Evolutionary conservation across 106 monocot species (phyloP), one percentile per base, ranked within the genome.

Genomic region (Dendrobium catenatum): DNA sequence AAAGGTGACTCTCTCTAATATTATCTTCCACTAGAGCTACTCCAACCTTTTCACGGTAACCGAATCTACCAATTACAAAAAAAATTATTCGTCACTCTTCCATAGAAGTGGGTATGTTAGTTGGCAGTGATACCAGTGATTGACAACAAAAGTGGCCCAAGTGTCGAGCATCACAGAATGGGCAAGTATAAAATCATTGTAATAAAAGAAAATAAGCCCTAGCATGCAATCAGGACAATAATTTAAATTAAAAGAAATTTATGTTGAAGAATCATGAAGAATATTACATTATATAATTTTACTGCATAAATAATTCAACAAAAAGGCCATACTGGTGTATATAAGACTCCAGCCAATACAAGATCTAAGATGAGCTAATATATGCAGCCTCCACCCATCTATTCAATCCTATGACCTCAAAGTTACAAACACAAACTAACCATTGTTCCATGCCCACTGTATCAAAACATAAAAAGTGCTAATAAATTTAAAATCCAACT

Each of bases 101-200:
- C 11, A 9, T 67, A 67, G 66, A 77, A 87, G 79, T n/a, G 16
- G 74, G 72, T 75, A 76, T 77, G 59, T 19, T 56, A 26, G 75
- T 77, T 83, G 86, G 86, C 93, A 88, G 83, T 88, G 92, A 83
- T 90, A 86, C 88, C 84, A 86, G 84, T 79, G 78, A 73, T 73
- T 20, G 56, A 78, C 72, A 76, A 20, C 76, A 76, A 49, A 76
- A 49, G 76, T 74, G 81, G 56, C 79, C 68, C 68, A 79, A 64
- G 40, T 17, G 79, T 55, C 10, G 27, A 40, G 37, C 29, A 79
- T 76, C 49, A 17, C 22, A 48, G 10, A 42, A 49, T 51, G 76
- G 22, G 43, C 19, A 74, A 9, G 42, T 37, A 2, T 37, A 37
- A 37, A 37, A 29, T 72, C 72, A 37, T 72, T 9, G 72, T 9